Percentiles rank a stretch among this genome's conserved stretches.
Conservation (phyloP, 768 basidiomycete genomes). For the Suillus ampliporus region DNA sequence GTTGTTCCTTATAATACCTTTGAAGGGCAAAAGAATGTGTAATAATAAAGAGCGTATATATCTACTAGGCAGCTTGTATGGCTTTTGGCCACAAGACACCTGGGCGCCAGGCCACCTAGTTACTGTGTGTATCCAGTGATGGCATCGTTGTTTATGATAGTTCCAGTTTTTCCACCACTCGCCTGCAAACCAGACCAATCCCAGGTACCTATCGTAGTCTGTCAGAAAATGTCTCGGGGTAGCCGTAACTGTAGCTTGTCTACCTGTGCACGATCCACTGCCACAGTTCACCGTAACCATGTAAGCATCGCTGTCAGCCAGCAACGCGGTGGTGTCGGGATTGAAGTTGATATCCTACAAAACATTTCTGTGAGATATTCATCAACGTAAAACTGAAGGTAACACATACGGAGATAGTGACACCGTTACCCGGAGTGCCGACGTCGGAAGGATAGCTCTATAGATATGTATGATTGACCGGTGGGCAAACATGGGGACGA, state of each 20-base stretch:
- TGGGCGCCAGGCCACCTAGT: neutral
- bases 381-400: neutral
- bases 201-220: conserved; percentile 47
- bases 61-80: no score
- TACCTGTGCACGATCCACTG: conserved; percentile 53
- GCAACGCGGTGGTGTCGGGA: conserved; percentile 45
- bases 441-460: conserved; percentile 62
- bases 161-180: conserved; percentile 50
- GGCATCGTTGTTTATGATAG: conserved; percentile 32
- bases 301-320: conserved; percentile 48
- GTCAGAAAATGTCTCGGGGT: conserved; percentile 2
- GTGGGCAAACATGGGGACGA: neutral
- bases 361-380: conserved; percentile 2
- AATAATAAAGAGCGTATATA: neutral
- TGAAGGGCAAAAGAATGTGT: neutral
- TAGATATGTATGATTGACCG: neutral
- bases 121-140: conserved; percentile 41
- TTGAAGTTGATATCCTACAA: conserved; percentile 56
- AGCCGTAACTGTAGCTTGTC: conserved; percentile 11
- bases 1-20: no score
- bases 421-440: conserved; percentile 61
- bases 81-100: neutral
- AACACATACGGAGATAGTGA: conserved; percentile 56
- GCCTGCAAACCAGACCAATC: conserved; percentile 53
- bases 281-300: conserved; percentile 64